Base-by-base conservation (phyloP, 176 grass and related monocot species). In the Triticum urartu region DNA sequence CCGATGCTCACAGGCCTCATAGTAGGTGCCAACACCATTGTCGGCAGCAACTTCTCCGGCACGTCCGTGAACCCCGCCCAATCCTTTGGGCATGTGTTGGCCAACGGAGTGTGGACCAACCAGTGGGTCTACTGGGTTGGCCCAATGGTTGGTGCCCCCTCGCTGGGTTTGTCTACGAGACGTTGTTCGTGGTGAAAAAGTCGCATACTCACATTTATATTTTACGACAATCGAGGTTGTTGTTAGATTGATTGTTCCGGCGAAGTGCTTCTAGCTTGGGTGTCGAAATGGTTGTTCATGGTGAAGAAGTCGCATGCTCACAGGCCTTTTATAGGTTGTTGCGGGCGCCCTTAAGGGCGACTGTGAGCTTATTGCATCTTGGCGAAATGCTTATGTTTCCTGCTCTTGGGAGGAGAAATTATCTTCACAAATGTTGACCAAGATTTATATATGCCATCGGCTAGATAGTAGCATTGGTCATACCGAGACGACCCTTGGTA, bases 61-160 rank as follows among this genome's bases (percentile, higher is more conserved):
- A 88, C 90, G 5, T 98, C 97, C 42, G 95, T 98, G 97, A 98
- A 98, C 79, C 96, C 96, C 0, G 93, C 92, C 0, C 30, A 90
- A 30, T 98, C 97, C 22, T 98, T 98, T 1, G 97, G 97, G 2
- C 97, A 92, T 0, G 90, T 90, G 0, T n/a, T 98, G 65, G 92
- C 84, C 42, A 87, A 47, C 2, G 83, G 97, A 11, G 54, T 92
- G 54, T 98, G 94, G 97, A 94, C 94, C 3, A 80, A 95, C 72
- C 97, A 98, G 36, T 98, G 92, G 93, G 56, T 98, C 80, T 98
- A 95, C 65, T 98, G 96, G 97, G 62, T 95, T 5, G 97, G 93
- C 11, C 93, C 92, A 1, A 39, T 39, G 38, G 38, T 39, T 7
- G 6, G 38, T 9, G 38, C 38, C 38, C 7, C 17, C 75, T 98